Conservation (phyloP, 352 stramenopile species). For the Aphanomyces stellatus region DNA sequence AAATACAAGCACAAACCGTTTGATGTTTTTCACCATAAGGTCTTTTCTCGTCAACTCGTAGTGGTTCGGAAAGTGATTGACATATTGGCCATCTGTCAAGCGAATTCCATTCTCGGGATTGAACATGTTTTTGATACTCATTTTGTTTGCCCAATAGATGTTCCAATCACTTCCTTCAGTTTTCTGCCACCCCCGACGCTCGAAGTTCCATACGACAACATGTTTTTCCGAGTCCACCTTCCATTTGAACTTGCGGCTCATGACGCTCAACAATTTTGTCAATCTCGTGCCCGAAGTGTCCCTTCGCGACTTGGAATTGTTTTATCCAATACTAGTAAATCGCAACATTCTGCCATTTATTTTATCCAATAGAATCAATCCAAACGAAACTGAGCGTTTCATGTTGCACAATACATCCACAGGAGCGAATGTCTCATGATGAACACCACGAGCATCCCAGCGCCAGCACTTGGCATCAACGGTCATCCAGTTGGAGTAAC, state of each 20-base stretch:
- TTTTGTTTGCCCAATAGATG: slow-evolving; percentile 89
- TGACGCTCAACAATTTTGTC: background rate
- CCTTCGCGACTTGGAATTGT: too few relatives aligned
- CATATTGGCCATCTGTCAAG: slow-evolving; percentile 55
- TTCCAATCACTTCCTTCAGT: slow-evolving; percentile 88
- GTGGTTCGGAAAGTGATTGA: slow-evolving; percentile 89
- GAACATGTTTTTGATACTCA: slow-evolving; percentile 82
- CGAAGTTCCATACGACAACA: slow-evolving; percentile 76
- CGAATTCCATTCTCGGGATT: slow-evolving; percentile 72
- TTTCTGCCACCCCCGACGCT: slow-evolving; percentile 74
- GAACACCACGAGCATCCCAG: too few relatives aligned
- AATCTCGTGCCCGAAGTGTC: background rate
- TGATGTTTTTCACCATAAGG: slow-evolving; percentile 93
- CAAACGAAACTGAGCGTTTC: too few relatives aligned
- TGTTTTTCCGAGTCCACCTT: slow-evolving; percentile 67
- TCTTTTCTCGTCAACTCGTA: slow-evolving; percentile 91
- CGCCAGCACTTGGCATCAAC: too few relatives aligned
- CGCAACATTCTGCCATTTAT: too few relatives aligned
- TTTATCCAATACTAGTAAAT: too few relatives aligned
- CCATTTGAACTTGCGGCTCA: slow-evolving; percentile 38
- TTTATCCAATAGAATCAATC: background rate
- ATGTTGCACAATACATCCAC: too few relatives aligned
- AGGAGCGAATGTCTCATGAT: too few relatives aligned
- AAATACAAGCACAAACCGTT: slow-evolving; percentile 37
- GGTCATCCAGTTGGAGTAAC: too few relatives aligned